phyloP scores from a whole-genome alignment of 768 basidiomycete species.

The Hydnum rufescens region DNA sequence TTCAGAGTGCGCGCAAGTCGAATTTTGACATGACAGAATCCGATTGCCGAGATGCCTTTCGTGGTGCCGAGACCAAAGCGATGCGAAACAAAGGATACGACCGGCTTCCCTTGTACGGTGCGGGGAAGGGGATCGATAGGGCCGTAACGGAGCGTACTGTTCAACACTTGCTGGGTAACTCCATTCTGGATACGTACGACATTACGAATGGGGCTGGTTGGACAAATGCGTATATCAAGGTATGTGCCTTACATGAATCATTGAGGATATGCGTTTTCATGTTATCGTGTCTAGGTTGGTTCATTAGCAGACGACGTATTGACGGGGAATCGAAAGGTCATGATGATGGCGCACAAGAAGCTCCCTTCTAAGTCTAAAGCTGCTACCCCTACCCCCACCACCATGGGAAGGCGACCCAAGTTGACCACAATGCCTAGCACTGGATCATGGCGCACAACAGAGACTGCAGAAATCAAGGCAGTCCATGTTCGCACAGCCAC shows the following conservation, averaged over 20 bases:
- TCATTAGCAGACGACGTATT: no score
- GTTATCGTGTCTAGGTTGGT: no score
- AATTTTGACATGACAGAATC: constrained; percentile 36
- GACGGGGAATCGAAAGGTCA: neutral
- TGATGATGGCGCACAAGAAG: neutral
- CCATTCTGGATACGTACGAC: constrained; percentile 32
- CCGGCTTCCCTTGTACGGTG: constrained; percentile 31
- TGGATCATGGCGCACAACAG: no score
- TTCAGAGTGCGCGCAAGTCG: constrained; percentile 25
- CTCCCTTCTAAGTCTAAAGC: neutral
- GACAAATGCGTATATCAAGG: constrained; percentile 34
- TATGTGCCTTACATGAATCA: constrained; percentile 11
- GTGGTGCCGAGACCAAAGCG: constrained; percentile 34
- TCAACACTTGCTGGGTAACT: constrained; percentile 30
- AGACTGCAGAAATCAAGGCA: no score
- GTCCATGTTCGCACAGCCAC: no score
- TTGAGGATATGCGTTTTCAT: neutral
- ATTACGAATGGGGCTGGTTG: constrained; percentile 28
- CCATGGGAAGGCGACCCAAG: no score
- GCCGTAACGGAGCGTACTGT: constrained; percentile 49
- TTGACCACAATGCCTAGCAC: no score
- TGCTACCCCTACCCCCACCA: no score
- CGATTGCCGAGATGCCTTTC: constrained; percentile 41
- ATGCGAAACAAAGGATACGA: constrained; percentile 31
- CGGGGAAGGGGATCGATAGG: constrained; percentile 28